phyloP scores from a whole-genome alignment of 108 stramenopile genomes.

The Nitzschia inconspicua region DNA sequence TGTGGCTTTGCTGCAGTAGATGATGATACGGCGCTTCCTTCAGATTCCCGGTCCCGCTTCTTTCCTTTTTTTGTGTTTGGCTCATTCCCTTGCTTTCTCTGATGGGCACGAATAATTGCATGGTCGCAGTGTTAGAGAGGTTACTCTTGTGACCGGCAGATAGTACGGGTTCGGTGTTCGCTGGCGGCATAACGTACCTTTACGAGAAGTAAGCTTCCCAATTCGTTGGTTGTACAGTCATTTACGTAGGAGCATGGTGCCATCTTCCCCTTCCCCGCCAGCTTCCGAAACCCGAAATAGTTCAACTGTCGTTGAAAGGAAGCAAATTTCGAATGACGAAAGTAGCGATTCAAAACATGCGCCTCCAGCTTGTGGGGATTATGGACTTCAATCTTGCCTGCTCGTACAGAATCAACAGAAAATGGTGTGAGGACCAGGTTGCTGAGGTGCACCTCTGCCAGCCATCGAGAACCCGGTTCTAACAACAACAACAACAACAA shows the following conservation, averaged over 20 bases:
- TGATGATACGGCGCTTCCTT: not conserved
- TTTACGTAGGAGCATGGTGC: slow-evolving; percentile 89
- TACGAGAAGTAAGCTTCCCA: slow-evolving; percentile 70
- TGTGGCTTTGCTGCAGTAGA: not conserved
- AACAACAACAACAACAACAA: not conserved
- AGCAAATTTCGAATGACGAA: slow-evolving; percentile 89
- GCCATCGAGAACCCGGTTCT: not conserved
- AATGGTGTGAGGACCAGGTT: not conserved
- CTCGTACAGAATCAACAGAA: not conserved
- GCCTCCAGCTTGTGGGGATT: slow-evolving; percentile 72
- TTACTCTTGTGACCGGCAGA: not conserved
- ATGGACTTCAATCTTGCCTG: slow-evolving; percentile 72
- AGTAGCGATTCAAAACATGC: slow-evolving; percentile 71
- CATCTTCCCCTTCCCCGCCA: slow-evolving; percentile 93
- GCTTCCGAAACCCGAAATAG: slow-evolving; percentile 88
- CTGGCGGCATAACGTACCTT: slow-evolving; percentile 50
- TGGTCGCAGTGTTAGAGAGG: not conserved
- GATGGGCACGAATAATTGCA: not conserved
- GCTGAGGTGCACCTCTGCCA: not conserved
- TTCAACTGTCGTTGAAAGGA: slow-evolving; percentile 88
- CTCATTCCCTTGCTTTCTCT: slow-evolving; percentile 41
- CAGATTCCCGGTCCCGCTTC: slow-evolving; percentile 4
- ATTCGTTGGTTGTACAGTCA: slow-evolving; percentile 64
- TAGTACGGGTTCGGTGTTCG: not conserved
- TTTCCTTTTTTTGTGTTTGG: slow-evolving; percentile 21